phyloP scores from a whole-genome alignment of 805 yeast species.

The Blastobotrys robertii region DNA sequence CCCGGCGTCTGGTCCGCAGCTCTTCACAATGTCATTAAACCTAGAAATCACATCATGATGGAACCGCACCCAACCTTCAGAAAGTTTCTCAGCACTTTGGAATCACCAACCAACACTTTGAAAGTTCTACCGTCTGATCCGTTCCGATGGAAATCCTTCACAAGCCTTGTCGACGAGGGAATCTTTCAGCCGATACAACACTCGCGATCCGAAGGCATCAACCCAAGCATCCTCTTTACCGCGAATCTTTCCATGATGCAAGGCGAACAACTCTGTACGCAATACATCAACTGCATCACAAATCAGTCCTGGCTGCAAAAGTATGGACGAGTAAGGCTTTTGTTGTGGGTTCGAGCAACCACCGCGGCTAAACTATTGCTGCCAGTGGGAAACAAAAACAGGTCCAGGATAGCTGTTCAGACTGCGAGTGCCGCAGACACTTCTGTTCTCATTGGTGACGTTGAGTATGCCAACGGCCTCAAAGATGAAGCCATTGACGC shows the following conservation, averaged over 20 bases:
- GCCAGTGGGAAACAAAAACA: slow-evolving; percentile 36
- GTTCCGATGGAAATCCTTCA: slow-evolving; percentile 57
- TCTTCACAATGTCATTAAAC: slow-evolving; percentile 50
- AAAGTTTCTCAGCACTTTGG: slow-evolving; percentile 12
- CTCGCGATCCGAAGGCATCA: slow-evolving; percentile 31
- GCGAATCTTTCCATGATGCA: slow-evolving; percentile 48
- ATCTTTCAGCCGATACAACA: slow-evolving; percentile 32
- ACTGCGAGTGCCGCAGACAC: slow-evolving; percentile 55
- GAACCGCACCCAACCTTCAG: slow-evolving; percentile 37
- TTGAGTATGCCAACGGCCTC: not conserved
- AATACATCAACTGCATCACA: slow-evolving; percentile 61
- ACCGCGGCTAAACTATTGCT: slow-evolving; percentile 59
- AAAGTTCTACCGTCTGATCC: slow-evolving; percentile 38
- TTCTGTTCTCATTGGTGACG: slow-evolving; percentile 41
- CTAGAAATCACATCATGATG: slow-evolving; percentile 53
- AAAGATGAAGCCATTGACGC: not conserved
- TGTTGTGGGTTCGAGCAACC: slow-evolving; percentile 53
- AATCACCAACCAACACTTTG: slow-evolving; percentile 6
- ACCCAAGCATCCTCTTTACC: slow-evolving; percentile 45
- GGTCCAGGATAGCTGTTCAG: slow-evolving; percentile 57
- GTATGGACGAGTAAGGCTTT: slow-evolving; percentile 66
- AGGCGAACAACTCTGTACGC: slow-evolving; percentile 64
- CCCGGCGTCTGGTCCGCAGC: slow-evolving; percentile 52
- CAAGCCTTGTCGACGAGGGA: slow-evolving; percentile 36
- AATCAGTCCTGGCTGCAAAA: slow-evolving; percentile 65